phyloP scores from a whole-genome alignment of 805 yeast species.

The Kodamaea kaohsiungensis region DNA sequence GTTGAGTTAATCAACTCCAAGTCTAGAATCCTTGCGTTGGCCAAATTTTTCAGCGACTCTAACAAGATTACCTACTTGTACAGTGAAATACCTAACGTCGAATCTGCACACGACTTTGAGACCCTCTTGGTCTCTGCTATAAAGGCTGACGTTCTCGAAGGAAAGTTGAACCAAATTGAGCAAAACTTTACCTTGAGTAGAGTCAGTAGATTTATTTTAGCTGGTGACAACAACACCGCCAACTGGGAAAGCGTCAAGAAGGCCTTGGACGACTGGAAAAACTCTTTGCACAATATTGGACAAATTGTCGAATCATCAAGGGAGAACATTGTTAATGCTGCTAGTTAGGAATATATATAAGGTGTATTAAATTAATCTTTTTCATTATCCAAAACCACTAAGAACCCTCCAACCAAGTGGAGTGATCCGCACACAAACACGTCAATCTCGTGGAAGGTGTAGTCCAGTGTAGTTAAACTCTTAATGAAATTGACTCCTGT shows the following conservation, averaged over 20 bases:
- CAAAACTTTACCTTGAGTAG: constrained; percentile 41
- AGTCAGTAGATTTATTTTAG: constrained; percentile 41
- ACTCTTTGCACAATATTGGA: constrained; percentile 41
- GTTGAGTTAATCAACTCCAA: constrained; percentile 29
- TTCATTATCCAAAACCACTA: constrained; percentile 72
- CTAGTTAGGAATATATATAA: constrained; percentile 4
- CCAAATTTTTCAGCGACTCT: constrained; percentile 34
- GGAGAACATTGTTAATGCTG: constrained; percentile 39
- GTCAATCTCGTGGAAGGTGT: constrained; percentile 41
- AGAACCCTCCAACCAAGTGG: constrained; percentile 91
- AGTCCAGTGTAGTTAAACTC: constrained; percentile 37
- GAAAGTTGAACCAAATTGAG: constrained; percentile 45
- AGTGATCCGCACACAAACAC: constrained; percentile 93
- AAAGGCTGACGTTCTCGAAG: constrained; percentile 46
- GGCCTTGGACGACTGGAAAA: constrained; percentile 40
- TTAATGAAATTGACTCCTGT: constrained; percentile 60
- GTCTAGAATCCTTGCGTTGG: constrained; percentile 42
- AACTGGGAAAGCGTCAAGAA: constrained; percentile 40
- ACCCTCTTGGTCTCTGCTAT: constrained; percentile 41
- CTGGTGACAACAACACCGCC: constrained; percentile 34
- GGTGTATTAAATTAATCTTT: constrained; percentile 19
- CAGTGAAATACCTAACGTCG: constrained; percentile 35
- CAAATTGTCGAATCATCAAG: constrained; percentile 43
- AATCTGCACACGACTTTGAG: constrained; percentile 37
- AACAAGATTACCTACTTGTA: constrained; percentile 33